Base-by-base conservation (phyloP, 2,329 filamentous ascomycete genomes). In the Nemania sp. region DNA sequence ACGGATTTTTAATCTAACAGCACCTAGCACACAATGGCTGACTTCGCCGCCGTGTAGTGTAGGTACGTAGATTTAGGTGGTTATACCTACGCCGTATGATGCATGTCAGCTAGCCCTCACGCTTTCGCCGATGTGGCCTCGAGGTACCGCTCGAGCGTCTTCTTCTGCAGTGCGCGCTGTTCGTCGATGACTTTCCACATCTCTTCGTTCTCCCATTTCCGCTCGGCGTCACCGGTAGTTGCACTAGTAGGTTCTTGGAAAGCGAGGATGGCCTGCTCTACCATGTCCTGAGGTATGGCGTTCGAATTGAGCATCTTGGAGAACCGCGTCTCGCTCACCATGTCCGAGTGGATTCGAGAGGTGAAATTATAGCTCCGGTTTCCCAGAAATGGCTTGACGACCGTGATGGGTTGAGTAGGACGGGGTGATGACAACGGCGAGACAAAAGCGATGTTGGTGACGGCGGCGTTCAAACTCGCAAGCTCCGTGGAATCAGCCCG, bases 381-480 rank as follows among this genome's bases (percentile, higher is more conserved):
- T 51, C 83, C 86, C 62, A 89, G 83, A 63, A 87, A 87, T n/a
- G 94, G 94, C 78, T 97, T 97, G 62, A 94, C 82, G 21, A 97
- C 82, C 1, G 82, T 83, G 20, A 84, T 76, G 15, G 83, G 79
- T 66, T 85, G 82, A 17, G 81, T 82, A 65, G 72, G 69, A 65
- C 29, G 76, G 73, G 68, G 81, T 80, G 61, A 78, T 77, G 74
- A 76, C 25, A 83, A 80, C 0, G 90, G 87, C 10, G 87, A 83
- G 29, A 91, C 79, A 75, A 95, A 90, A n/a, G 81, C 73, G 21
- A 98, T 71, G 68, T 96, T 97, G 11, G 91, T 95, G 35, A 97
- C 87, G 17, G 92, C 87, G 3, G 91, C 90, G 55, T 92, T 92
- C 59, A 96, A 82, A 60, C 89, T 90, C 2, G 85, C 81, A 48